Conservation (phyloP, 169 alveolate species). For the Plasmodium gallinaceum region DNA sequence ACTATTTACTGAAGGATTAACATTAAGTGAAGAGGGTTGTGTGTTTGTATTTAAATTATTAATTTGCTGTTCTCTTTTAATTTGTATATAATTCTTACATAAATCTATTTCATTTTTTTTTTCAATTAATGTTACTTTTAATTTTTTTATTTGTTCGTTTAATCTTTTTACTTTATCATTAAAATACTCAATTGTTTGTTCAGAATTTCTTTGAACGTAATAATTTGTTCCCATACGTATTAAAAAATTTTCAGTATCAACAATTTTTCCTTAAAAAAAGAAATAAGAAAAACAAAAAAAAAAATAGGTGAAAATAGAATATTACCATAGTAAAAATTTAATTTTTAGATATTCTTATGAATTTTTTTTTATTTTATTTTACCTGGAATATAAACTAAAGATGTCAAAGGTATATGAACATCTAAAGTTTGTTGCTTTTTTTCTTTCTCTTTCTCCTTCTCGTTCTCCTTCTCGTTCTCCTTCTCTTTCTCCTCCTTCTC, state of each 20-base stretch:
- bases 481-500: not conserved
- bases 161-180: conserved; percentile 48
- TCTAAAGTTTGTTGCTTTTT: conserved; percentile 23
- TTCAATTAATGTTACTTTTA: conserved; percentile 51
- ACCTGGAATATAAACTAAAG: conserved; percentile 69
- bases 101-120: conserved; percentile 70
- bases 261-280: conserved; percentile 52
- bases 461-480: not conserved
- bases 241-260: conserved; percentile 54
- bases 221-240: conserved; percentile 74
- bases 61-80: conserved; percentile 42
- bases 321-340: too few relatives aligned
- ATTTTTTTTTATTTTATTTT: not conserved
- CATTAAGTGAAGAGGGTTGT: conserved; percentile 15
- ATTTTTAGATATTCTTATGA: too few relatives aligned
- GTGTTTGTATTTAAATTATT: conserved; percentile 3
- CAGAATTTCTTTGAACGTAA: conserved; percentile 62
- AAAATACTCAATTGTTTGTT: conserved; percentile 51
- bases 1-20: not conserved
- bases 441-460: conserved; percentile 2
- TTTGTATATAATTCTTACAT: conserved; percentile 64
- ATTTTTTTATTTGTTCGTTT: conserved; percentile 46
- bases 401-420: conserved; percentile 71
- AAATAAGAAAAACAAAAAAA: not conserved
- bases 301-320: not conserved